phyloP scores from a whole-genome alignment of 176 grass and related monocot species.

The Areca catechu region DNA sequence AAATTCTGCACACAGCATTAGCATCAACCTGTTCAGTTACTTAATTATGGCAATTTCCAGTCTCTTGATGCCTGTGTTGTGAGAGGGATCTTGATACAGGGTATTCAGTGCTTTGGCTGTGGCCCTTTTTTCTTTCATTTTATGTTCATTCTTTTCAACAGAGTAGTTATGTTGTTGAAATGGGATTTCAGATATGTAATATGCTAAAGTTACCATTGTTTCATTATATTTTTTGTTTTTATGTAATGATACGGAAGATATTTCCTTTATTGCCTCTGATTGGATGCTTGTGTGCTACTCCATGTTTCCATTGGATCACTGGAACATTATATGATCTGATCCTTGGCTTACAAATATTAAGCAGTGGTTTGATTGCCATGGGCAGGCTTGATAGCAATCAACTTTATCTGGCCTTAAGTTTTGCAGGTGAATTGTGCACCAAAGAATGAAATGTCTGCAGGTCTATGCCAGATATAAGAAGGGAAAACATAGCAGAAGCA shows the following conservation, averaged over 20 bases:
- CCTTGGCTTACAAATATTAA: too few relatives aligned
- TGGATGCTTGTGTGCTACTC: too few relatives aligned
- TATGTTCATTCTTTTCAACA: background rate
- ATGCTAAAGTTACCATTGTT: background rate
- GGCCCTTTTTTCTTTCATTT: background rate
- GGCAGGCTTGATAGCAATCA: too few relatives aligned
- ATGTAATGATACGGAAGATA: background rate
- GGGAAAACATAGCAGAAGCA: too few relatives aligned
- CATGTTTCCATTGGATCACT: too few relatives aligned
- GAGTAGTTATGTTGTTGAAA: constrained; percentile 1
- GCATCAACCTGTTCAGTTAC: constrained; percentile 17
- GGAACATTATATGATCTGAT: too few relatives aligned
- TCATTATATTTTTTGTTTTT: background rate
- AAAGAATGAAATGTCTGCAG: too few relatives aligned
- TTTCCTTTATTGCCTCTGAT: too few relatives aligned
- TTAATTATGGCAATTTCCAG: constrained; percentile 28
- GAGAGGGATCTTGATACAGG: background rate
- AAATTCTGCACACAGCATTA: constrained; percentile 12
- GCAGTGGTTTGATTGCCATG: too few relatives aligned
- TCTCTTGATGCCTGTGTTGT: constrained; percentile 40
- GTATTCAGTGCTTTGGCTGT: background rate
- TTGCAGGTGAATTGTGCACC: too few relatives aligned
- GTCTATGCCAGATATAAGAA: too few relatives aligned
- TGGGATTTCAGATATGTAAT: background rate
- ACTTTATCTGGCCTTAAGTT: too few relatives aligned